phyloP scores from a whole-genome alignment of 805 yeast species.

The Blastobotrys mokoenaii region DNA sequence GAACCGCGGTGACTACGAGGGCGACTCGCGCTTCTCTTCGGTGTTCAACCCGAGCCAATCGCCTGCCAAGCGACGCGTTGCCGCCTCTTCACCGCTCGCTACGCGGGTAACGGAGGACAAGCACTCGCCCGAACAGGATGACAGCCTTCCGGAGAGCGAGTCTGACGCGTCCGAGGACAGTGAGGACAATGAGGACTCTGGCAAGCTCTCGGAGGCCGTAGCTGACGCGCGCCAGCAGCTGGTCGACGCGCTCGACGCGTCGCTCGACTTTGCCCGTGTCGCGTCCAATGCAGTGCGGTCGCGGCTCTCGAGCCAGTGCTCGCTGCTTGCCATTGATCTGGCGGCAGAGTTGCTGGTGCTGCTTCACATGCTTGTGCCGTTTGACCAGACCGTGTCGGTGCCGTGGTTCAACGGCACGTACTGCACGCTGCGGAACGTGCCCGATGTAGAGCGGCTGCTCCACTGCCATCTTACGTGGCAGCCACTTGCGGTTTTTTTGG shows the following conservation, averaged over 20 bases:
- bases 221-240: slow-evolving; percentile 10
- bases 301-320: slow-evolving; percentile 23
- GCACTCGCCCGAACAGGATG: slow-evolving; percentile 1
- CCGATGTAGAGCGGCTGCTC: not conserved
- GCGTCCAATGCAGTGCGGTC: slow-evolving; percentile 17
- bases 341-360: slow-evolving; percentile 12
- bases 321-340: slow-evolving; percentile 17
- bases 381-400: not conserved
- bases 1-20: slow-evolving; percentile 11
- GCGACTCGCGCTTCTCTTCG: slow-evolving; percentile 18
- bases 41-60: slow-evolving; percentile 13
- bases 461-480: slow-evolving; percentile 16
- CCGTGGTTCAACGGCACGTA: not conserved
- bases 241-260: slow-evolving; percentile 10
- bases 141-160: slow-evolving; percentile 16
- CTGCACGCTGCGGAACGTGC: no score
- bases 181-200: slow-evolving; percentile 12
- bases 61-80: slow-evolving; percentile 11
- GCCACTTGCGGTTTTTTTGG: slow-evolving; percentile 23
- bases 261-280: no score
- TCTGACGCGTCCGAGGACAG: no score
- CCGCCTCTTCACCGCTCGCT: no score
- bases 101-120: slow-evolving; percentile 6
- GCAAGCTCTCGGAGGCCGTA: no score
- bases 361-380: slow-evolving; percentile 7